Conservation (phyloP, 1,139 yeast species). For the Kodamaea fungicola region DNA sequence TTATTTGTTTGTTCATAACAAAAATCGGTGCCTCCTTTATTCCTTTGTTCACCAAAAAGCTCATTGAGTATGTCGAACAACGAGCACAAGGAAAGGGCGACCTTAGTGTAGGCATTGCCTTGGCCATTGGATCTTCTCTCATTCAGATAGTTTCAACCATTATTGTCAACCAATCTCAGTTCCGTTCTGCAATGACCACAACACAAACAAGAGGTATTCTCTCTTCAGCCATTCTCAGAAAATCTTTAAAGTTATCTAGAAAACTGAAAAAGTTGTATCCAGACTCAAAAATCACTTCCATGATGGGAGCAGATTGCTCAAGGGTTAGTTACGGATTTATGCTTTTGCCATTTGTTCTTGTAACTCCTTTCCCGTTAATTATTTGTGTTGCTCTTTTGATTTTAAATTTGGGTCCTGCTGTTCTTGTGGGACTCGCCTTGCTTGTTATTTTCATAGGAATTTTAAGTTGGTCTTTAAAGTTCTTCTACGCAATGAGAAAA, state of each 20-base stretch:
- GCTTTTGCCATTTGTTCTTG: conserved; percentile 62
- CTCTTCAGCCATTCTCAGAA: neutral
- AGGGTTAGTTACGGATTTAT: conserved; percentile 73
- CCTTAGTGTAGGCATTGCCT: conserved; percentile 31
- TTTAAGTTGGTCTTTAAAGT: conserved; percentile 22
- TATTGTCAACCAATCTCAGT: conserved; percentile 60
- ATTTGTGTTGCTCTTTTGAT: conserved; percentile 62
- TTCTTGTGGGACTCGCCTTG: conserved; percentile 45
- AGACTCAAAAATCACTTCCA: conserved; percentile 30
- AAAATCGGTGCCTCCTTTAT: conserved; percentile 17
- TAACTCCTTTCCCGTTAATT: conserved; percentile 60
- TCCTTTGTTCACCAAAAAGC: conserved; percentile 37
- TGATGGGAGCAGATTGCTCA: conserved; percentile 75
- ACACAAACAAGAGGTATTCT: conserved; percentile 23
- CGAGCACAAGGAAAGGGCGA: conserved; percentile 21
- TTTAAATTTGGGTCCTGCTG: conserved; percentile 69
- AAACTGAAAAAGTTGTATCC: conserved; percentile 26
- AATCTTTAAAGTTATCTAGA: conserved; percentile 15
- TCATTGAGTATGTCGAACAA: conserved; percentile 40
- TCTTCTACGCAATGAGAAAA: conserved; percentile 41
- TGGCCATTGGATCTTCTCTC: conserved; percentile 21
- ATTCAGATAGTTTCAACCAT: conserved; percentile 19
- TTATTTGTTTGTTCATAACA: conserved; percentile 16
- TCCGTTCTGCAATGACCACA: conserved; percentile 48
- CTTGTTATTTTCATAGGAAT: conserved; percentile 38